Percentiles rank a stretch among this genome's conserved stretches.
Evolutionary conservation across 768 basidiomycete genomes (phyloP).

Genomic region (Artomyces pyxidatus): DNA sequence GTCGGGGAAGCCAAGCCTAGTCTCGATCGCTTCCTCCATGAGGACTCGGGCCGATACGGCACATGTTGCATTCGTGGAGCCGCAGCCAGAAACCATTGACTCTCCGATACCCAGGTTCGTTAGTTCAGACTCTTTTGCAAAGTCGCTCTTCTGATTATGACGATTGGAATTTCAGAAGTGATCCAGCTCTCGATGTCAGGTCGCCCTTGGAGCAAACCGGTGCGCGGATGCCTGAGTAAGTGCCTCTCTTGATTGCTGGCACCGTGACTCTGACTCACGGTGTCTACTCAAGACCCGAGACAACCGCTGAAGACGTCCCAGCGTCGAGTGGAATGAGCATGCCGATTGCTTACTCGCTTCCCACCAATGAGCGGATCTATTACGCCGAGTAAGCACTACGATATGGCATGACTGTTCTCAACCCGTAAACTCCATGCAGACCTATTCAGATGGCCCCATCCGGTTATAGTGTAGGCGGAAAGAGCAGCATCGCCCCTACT

Average conservation of each 20-base stretch:
- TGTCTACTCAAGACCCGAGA: not conserved
- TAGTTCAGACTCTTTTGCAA: not conserved
- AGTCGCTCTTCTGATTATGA: conserved; percentile 5
- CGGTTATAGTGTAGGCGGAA: conserved; percentile 1
- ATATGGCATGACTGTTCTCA: no score
- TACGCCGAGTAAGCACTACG: conserved; percentile 9
- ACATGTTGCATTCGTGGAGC: no score
- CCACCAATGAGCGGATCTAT: conserved; percentile 4
- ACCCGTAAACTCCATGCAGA: conserved; percentile 1
- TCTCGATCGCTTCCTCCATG: conserved; percentile 9
- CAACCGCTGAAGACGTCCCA: no score
- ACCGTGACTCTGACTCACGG: not conserved
- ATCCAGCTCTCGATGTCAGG: conserved; percentile 3
- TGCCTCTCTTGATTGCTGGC: not conserved
- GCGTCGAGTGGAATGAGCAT: no score
- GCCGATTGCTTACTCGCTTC: conserved; percentile 10
- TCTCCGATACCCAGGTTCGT: no score
- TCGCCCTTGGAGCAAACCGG: not conserved
- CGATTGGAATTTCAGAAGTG: no score
- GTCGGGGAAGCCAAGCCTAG: conserved; percentile 10
- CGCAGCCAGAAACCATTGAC: no score
- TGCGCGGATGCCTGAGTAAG: conserved; percentile 6
- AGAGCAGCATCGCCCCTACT: conserved; percentile 1
- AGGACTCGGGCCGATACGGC: not conserved
- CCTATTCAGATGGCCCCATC: conserved; percentile 12